These are phyloP conservation scores for Xylariaceae sp. DNA, from an alignment of 2,329 filamentous ascomycete species.

Conservation along the genomic window DNA sequence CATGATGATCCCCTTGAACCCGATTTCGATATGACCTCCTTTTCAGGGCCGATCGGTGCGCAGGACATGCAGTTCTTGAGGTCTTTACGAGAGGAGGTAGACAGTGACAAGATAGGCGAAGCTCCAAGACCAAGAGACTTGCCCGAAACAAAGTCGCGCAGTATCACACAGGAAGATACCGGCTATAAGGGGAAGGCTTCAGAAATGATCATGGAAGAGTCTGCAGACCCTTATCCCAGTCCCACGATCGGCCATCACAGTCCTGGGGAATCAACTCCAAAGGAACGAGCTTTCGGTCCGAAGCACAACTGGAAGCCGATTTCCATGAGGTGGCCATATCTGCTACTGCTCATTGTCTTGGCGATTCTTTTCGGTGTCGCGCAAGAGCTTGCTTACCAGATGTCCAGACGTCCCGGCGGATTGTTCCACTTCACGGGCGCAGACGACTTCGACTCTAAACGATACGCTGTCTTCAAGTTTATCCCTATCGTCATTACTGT, in stretches of 20 bases:
- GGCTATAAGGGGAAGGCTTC: conserved; percentile 56
- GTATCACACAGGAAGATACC: conserved; percentile 52
- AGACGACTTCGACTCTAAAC: conserved; percentile 43
- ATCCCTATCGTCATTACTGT: conserved; percentile 57
- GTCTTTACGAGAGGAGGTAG: conserved; percentile 47
- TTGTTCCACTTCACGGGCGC: conserved; percentile 48
- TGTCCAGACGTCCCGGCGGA: conserved; percentile 38
- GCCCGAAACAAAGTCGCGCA: conserved; percentile 43
- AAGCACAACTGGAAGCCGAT: conserved; percentile 63
- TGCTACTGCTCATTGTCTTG: conserved; percentile 47
- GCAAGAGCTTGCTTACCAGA: conserved; percentile 52
- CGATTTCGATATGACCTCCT: conserved; percentile 43
- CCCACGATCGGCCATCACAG: conserved; percentile 43
- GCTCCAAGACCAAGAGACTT: conserved; percentile 52
- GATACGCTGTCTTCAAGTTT: conserved; percentile 61
- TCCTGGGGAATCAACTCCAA: conserved; percentile 37
- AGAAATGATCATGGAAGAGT: conserved; percentile 50
- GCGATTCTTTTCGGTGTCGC: conserved; percentile 47
- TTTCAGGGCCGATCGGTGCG: conserved; percentile 40
- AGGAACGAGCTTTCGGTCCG: conserved; percentile 48
- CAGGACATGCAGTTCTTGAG: conserved; percentile 43
- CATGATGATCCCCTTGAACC: conserved; percentile 28
- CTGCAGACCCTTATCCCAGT: conserved; percentile 46
- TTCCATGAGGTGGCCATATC: conserved; percentile 58
- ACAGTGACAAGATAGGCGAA: conserved; percentile 51